These are phyloP conservation scores for Monosporascus sp. DNA, from an alignment of 2,329 filamentous ascomycete genomes.

Conservation along the genomic window DNA sequence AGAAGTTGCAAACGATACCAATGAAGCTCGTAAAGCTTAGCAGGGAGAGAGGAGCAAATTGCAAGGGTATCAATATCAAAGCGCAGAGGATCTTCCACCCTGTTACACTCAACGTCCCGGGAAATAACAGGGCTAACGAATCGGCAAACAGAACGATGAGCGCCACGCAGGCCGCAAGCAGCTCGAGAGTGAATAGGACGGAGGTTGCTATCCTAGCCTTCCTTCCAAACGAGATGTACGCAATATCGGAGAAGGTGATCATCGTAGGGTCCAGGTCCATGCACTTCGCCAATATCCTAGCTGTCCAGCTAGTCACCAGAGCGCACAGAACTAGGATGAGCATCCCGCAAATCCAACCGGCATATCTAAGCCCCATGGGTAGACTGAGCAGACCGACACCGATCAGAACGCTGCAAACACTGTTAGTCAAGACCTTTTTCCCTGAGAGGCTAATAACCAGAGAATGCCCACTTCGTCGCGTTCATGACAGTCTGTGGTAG, in stretches of 20 bases:
- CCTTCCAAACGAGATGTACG: conserved; percentile 82
- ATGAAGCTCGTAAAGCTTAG: conserved; percentile 88
- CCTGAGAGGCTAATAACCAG: background rate
- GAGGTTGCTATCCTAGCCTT: conserved; percentile 77
- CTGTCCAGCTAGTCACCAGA: conserved; percentile 76
- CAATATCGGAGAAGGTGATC: conserved; percentile 91
- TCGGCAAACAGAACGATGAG: conserved; percentile 63
- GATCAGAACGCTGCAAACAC: conserved; percentile 59
- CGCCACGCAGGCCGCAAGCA: conserved; percentile 83
- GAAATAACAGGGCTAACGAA: conserved; percentile 73
- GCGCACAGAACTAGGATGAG: conserved; percentile 69
- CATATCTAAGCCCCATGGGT: conserved; percentile 80
- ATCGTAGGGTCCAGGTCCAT: conserved; percentile 79
- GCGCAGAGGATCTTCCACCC: conserved; percentile 86
- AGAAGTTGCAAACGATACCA: conserved; percentile 85
- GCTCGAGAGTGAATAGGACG: conserved; percentile 79
- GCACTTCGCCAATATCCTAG: conserved; percentile 77
- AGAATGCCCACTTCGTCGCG: conserved; percentile 63
- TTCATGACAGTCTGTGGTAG: conserved; percentile 95
- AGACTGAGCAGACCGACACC: conserved; percentile 85
- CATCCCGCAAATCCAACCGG: conserved; percentile 82
- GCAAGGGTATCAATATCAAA: conserved; percentile 70
- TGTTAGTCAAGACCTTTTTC: conserved; percentile 1
- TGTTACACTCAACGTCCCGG: conserved; percentile 56
- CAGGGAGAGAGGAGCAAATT: conserved; percentile 75